phyloP scores from a whole-genome alignment of 768 basidiomycete genomes.

The Suillus brevipes region DNA sequence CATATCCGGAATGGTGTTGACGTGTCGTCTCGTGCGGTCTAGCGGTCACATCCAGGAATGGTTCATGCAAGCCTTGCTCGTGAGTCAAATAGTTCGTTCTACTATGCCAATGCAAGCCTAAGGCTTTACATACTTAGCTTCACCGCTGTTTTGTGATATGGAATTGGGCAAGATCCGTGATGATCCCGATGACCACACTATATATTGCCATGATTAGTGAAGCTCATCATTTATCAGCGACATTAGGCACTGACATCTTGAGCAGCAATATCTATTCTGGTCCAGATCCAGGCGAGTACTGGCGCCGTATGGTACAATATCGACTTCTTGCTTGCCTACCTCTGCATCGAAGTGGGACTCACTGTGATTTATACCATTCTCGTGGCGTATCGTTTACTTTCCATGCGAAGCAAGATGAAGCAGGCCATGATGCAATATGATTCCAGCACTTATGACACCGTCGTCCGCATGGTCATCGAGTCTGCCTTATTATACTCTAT shows the following conservation, averaged over 20 bases:
- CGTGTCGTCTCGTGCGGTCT: neutral
- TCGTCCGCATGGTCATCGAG: slow-evolving; percentile 37
- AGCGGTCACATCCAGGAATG: slow-evolving; percentile 34
- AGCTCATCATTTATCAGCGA: neutral
- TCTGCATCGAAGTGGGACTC: slow-evolving; percentile 29
- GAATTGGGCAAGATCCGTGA: slow-evolving; percentile 15
- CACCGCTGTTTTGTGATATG: slow-evolving; percentile 19
- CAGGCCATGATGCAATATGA: slow-evolving; percentile 17
- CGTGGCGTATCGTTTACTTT: slow-evolving; percentile 30
- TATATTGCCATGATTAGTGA: slow-evolving; percentile 19
- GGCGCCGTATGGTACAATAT: slow-evolving; percentile 24
- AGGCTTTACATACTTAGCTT: neutral
- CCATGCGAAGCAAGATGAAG: slow-evolving; percentile 19
- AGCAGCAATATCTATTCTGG: slow-evolving; percentile 19
- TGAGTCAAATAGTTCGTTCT: slow-evolving; percentile 6
- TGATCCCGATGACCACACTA: slow-evolving; percentile 17
- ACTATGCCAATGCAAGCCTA: neutral
- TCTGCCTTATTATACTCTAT: slow-evolving; percentile 32
- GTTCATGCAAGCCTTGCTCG: slow-evolving; percentile 28
- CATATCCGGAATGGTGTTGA: neutral
- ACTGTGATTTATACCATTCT: slow-evolving; percentile 34
- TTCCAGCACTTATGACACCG: slow-evolving; percentile 24
- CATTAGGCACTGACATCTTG: neutral
- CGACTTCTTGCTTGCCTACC: slow-evolving; percentile 28
- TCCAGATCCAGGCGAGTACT: slow-evolving; percentile 17